A percentile compares a stretch with the other conserved stretches of the same genome.
These are phyloP conservation scores for Antitrichia curtipendula DNA, from an alignment of 225 moss, liverwort and hornwort genomes.

Conservation along the genomic window DNA sequence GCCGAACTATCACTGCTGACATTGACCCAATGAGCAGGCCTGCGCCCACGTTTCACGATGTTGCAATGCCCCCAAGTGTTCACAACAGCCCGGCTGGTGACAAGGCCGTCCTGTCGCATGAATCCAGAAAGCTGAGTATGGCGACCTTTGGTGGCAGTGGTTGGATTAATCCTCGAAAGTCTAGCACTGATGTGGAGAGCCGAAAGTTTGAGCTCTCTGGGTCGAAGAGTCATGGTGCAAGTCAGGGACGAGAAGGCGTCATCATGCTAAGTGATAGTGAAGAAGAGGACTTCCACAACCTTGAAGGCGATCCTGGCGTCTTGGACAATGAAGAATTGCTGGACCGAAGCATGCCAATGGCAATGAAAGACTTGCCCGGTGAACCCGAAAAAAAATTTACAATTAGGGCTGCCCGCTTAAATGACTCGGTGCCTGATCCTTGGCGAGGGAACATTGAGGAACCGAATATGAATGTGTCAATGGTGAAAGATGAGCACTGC, in stretches of 20 bases:
- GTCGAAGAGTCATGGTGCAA: background rate
- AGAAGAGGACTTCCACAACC: slow-evolving; percentile 8
- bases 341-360: background rate
- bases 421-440: background rate
- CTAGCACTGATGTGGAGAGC: background rate
- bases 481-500: background rate
- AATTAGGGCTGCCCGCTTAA: background rate
- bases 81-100: slow-evolving; percentile 1
- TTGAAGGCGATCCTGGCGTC: slow-evolving; percentile 1
- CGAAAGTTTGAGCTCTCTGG: background rate
- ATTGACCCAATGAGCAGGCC: slow-evolving; percentile 3
- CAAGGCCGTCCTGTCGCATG: slow-evolving; percentile 8
- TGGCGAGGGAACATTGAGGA: background rate
- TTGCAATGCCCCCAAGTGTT: background rate
- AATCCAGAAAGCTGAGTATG: slow-evolving; percentile 9
- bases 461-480: background rate
- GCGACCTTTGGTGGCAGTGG: slow-evolving; percentile 2
- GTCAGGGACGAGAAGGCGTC: background rate
- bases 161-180: slow-evolving; percentile 9
- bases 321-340: background rate
- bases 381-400: background rate
- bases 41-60: slow-evolving; percentile 8
- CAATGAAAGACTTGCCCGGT: background rate
- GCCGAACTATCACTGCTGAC: background rate
- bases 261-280: slow-evolving; percentile 48